Percentiles rank a stretch among this genome's conserved stretches.
phyloP scores from a whole-genome alignment of 2,329 filamentous ascomycete species.

The Sarocladium brachiariae region DNA sequence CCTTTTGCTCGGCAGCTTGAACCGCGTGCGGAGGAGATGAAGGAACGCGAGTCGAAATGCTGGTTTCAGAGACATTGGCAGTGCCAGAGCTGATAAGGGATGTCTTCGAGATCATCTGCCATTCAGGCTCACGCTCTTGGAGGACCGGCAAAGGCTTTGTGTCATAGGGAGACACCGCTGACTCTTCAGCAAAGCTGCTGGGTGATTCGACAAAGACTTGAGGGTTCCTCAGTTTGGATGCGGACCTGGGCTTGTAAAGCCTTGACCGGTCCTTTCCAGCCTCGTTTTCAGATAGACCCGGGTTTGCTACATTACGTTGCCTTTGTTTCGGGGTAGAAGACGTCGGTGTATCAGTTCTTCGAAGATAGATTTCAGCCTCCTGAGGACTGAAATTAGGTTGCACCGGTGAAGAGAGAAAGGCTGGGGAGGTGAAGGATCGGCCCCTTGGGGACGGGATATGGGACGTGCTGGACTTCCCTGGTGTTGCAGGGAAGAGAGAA shows the following conservation, averaged over 20 bases:
- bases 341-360: background rate
- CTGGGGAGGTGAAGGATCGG: slow-evolving; percentile 51
- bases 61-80: slow-evolving; percentile 1
- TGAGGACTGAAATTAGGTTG: slow-evolving; percentile 10
- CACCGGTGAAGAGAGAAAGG: slow-evolving; percentile 37
- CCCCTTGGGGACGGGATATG: slow-evolving; percentile 30
- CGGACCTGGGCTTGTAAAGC: background rate
- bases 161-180: slow-evolving; percentile 6
- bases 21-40: background rate
- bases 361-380: slow-evolving; percentile 7
- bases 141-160: background rate
- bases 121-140: slow-evolving; percentile 31
- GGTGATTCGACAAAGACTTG: slow-evolving; percentile 30
- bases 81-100: background rate
- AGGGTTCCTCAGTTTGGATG: slow-evolving; percentile 4
- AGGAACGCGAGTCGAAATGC: slow-evolving; percentile 15
- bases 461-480: slow-evolving; percentile 19
- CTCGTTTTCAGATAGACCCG: background rate
- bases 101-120: slow-evolving; percentile 36
- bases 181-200: slow-evolving; percentile 18
- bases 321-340: background rate
- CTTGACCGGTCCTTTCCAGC: background rate
- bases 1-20: background rate
- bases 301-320: background rate
- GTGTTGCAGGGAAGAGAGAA: slow-evolving; percentile 36